phyloP scores from a whole-genome alignment of 192 early-diverging fungal species.

The Podila minutissima region DNA sequence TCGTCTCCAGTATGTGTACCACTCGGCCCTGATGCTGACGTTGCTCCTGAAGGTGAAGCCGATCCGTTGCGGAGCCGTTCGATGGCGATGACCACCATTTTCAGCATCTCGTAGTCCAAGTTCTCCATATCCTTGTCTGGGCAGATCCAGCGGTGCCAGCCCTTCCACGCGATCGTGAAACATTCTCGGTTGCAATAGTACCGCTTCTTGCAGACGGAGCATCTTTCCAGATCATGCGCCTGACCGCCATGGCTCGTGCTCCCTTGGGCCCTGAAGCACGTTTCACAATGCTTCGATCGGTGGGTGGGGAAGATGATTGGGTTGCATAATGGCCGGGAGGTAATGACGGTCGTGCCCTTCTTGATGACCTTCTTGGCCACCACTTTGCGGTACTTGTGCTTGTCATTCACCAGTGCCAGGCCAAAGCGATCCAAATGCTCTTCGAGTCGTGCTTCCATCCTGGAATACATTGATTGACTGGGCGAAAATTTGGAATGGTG shows the following conservation, averaged over 20 bases:
- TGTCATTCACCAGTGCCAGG: constrained; percentile 29
- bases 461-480: no score
- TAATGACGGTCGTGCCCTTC: constrained; percentile 47
- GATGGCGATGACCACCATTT: constrained; percentile 53
- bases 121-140: constrained; percentile 32
- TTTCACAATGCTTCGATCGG: constrained; percentile 27
- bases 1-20: background rate
- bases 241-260: background rate
- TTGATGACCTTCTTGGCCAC: constrained; percentile 34
- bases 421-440: constrained; percentile 35
- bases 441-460: background rate
- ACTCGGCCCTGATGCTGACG: background rate
- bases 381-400: constrained; percentile 39
- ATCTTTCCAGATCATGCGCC: constrained; percentile 18
- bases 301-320: constrained; percentile 53
- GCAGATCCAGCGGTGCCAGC: constrained; percentile 48
- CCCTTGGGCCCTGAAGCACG: constrained; percentile 9
- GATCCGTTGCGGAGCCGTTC: constrained; percentile 49
- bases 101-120: constrained; percentile 58
- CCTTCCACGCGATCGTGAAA: constrained; percentile 43
- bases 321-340: constrained; percentile 50
- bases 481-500: no score
- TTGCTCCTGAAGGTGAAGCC: background rate
- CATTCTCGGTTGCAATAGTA: constrained; percentile 40
- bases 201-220: constrained; percentile 47